Evolutionary conservation across 129 eudicot species (phyloP).

Genomic region (carrot (Daucus carota)): DNA sequence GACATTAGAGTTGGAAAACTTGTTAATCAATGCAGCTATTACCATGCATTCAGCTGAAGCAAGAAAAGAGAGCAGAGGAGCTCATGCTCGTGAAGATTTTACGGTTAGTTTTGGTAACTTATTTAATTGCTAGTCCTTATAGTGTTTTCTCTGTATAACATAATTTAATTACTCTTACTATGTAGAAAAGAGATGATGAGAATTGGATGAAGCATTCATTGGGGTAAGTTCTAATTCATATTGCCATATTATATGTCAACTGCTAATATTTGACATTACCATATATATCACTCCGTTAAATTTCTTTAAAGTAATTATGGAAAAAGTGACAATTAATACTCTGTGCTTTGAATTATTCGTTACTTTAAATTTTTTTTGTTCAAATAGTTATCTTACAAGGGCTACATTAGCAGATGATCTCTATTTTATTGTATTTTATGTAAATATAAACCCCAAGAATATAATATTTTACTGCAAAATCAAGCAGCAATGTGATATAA

Average conservation of each 20-base stretch:
- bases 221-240: conserved; percentile 47
- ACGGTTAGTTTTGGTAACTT: conserved; percentile 37
- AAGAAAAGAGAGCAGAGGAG: conserved; percentile 98
- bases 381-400: no score
- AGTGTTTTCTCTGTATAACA: not conserved
- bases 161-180: conserved; percentile 2
- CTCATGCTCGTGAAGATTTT: conserved; percentile 99
- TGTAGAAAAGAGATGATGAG: conserved; percentile 95
- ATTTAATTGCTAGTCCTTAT: not conserved
- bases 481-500: not conserved
- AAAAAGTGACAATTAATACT: no score
- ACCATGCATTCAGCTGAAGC: conserved; percentile 99
- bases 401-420: no score
- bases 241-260: not conserved
- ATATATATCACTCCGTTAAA: no score
- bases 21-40: conserved; percentile 76
- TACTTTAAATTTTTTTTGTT: no score
- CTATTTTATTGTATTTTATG: no score
- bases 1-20: conserved; percentile 83
- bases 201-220: conserved; percentile 93
- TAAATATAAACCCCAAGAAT: no score
- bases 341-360: no score
- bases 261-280: not conserved
- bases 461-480: not conserved
- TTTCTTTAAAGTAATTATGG: no score